A percentile compares a stretch with the other conserved stretches of the same genome.
phyloP scores from a whole-genome alignment of 805 yeast species.

The Candida ovalis region DNA sequence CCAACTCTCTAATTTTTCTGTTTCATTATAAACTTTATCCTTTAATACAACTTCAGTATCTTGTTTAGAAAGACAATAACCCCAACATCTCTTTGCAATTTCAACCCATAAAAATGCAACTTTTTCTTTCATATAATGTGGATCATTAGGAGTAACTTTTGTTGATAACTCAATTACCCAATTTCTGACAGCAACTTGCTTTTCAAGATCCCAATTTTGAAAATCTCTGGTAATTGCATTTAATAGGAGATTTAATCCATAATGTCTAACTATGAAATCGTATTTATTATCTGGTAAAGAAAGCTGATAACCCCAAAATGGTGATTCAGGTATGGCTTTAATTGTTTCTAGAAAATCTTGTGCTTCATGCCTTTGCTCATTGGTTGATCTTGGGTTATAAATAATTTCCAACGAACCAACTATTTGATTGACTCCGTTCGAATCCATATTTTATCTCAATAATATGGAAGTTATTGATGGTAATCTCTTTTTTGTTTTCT shows the following conservation, averaged over 20 bases:
- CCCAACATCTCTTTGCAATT: constrained; percentile 90
- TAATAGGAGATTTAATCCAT: constrained; percentile 78
- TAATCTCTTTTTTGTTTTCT: not conserved
- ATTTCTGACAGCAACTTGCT: constrained; percentile 63
- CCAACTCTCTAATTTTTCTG: constrained; percentile 70
- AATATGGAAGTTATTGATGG: not conserved
- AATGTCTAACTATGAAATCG: constrained; percentile 78
- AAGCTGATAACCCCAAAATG: constrained; percentile 87
- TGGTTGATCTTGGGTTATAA: constrained; percentile 61
- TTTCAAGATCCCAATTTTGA: constrained; percentile 50
- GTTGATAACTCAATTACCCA: constrained; percentile 82
- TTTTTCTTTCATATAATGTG: constrained; percentile 87
- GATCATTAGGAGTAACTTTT: constrained; percentile 60
- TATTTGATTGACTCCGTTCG: constrained; percentile 67
- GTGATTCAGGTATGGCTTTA: constrained; percentile 76
- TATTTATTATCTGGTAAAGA: constrained; percentile 60
- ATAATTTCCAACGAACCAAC: constrained; percentile 72
- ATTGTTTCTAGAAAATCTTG: constrained; percentile 69
- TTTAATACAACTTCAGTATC: constrained; percentile 18
- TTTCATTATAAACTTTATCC: constrained; percentile 32
- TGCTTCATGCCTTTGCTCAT: constrained; percentile 51
- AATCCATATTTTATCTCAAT: constrained; percentile 47
- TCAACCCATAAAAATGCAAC: constrained; percentile 88
- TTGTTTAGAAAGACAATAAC: constrained; percentile 48
- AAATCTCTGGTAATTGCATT: constrained; percentile 61